phyloP scores from a whole-genome alignment of 805 yeast species.

The Teunomyces funiuensis region DNA sequence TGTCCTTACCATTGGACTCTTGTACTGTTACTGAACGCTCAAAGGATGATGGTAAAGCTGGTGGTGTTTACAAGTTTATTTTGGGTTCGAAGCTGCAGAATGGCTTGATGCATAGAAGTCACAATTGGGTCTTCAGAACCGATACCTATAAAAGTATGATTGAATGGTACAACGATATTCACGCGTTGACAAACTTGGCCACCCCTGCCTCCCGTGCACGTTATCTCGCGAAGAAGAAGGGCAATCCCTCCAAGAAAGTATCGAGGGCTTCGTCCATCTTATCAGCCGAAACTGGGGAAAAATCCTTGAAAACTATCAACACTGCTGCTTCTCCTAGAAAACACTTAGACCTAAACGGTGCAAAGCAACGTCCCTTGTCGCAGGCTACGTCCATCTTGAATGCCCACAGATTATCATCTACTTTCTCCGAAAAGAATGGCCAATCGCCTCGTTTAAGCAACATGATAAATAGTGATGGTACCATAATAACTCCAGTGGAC shows the following conservation, averaged over 20 bases:
- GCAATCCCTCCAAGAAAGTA: slow-evolving; percentile 9
- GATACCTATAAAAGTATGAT: slow-evolving; percentile 78
- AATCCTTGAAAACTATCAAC: slow-evolving; percentile 15
- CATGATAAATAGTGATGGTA: slow-evolving; percentile 47
- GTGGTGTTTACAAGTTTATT: slow-evolving; percentile 71
- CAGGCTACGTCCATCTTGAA: slow-evolving; percentile 21
- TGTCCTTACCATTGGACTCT: slow-evolving; percentile 76
- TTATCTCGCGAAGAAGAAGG: slow-evolving; percentile 27
- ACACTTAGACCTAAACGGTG: slow-evolving; percentile 3
- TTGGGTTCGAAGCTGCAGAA: slow-evolving; percentile 67
- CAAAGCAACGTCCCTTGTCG: slow-evolving; percentile 21
- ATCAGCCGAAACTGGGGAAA: slow-evolving; percentile 14
- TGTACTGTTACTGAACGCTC: slow-evolving; percentile 85
- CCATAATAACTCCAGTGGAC: slow-evolving; percentile 42
- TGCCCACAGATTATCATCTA: slow-evolving; percentile 34
- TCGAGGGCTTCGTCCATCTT: slow-evolving; percentile 21
- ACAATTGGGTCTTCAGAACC: slow-evolving; percentile 94
- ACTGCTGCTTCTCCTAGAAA: slow-evolving; percentile 10
- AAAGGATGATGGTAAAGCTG: slow-evolving; percentile 59
- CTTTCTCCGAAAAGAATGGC: slow-evolving; percentile 35
- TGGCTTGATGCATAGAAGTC: slow-evolving; percentile 76
- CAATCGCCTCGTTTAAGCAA: slow-evolving; percentile 39
- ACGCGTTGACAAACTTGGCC: slow-evolving; percentile 60
- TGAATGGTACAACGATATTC: slow-evolving; percentile 80
- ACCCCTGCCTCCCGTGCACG: slow-evolving; percentile 60